Base-by-base conservation (phyloP, 805 yeast species). In the Kodamaea sagamina region DNA sequence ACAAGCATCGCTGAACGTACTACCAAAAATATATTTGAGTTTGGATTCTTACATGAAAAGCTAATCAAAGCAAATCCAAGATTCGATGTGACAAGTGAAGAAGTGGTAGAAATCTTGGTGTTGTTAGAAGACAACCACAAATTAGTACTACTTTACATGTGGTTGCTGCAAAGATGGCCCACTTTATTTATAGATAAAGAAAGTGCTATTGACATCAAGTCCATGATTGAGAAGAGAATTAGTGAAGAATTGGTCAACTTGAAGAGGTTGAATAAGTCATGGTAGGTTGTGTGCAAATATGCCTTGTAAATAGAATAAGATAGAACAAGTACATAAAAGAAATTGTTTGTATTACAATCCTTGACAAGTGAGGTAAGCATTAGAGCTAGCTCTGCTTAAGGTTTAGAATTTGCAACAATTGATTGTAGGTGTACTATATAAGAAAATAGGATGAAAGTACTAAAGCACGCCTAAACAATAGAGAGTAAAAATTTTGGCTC, bases 111-210 rank as follows among this genome's bases (percentile, higher is more conserved):
- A 16, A 46, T 49, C 4, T 52, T 65, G 31, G 57, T 57, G 17
- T 37, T 59, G 24, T 63, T 82, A 15, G 97, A 89, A 58, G 73
- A 75, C 4, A 66, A 84, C 46, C 95, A 89, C 64, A 79, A 80
- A 50, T 66, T 78, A 35, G 72, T 87, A 12, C 74, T 82, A 51
- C 64, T 86, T 5, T 92, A 79, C 57, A 68, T 88, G 57, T 92
- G 99, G 99, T 70, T 92, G 48, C 75, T 86, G 42, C 90, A 87
- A 59, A 71, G 97, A 55, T 92, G 84, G 70, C 96, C 97, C 1
- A 80, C 84, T 22, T 74, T 80, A 39, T 87, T 89, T 53, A 77
- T 85, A 12, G 96, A 89, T 60, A 71, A 80, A 11, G 86, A 82
- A 46, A 77, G 88, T 36, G 96, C 96, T 0, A 59, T 63, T 17